Percentiles rank a stretch among this genome's conserved stretches.
Evolutionary conservation across 2,329 filamentous ascomycete genomes (phyloP).

Genomic region (Cryphonectria nitschkei): DNA sequence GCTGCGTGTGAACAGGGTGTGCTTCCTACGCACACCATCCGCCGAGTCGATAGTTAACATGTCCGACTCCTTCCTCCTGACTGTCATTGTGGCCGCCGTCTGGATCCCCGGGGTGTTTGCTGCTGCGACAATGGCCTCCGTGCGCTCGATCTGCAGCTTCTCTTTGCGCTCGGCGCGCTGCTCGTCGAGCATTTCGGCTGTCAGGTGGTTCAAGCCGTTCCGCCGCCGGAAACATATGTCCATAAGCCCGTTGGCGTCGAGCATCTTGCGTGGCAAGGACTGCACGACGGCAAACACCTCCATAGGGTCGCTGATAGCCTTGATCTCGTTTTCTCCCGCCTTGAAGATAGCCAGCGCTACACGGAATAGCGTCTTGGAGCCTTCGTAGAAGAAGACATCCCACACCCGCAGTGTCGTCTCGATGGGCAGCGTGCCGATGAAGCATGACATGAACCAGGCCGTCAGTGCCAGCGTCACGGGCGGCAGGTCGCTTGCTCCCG

Average conservation of each 20-base stretch:
- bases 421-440: conserved; percentile 88
- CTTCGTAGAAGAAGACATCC: conserved; percentile 96
- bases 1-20: conserved; percentile 48
- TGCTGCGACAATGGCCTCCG: conserved; percentile 35
- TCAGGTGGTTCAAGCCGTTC: conserved; percentile 80
- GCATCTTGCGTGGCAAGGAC: conserved; percentile 75
- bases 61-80: conserved; percentile 36
- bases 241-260: conserved; percentile 82
- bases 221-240: conserved; percentile 81
- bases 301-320: conserved; percentile 81
- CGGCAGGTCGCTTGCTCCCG: conserved; percentile 56
- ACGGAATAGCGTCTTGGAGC: conserved; percentile 89
- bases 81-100: conserved; percentile 21
- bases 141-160: conserved; percentile 50
- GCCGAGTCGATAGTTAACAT: conserved; percentile 38
- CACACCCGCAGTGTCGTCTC: conserved; percentile 91
- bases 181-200: conserved; percentile 79
- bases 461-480: conserved; percentile 92
- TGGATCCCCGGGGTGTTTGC: conserved; percentile 27
- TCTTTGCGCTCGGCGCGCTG: conserved; percentile 70
- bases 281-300: conserved; percentile 96
- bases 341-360: conserved; percentile 93
- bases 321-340: conserved; percentile 79
- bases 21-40: conserved; percentile 42
- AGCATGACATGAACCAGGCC: conserved; percentile 98